Base-by-base conservation (phyloP, 2,329 filamentous ascomycete genomes). In the Chaetomium olivaceum region DNA sequence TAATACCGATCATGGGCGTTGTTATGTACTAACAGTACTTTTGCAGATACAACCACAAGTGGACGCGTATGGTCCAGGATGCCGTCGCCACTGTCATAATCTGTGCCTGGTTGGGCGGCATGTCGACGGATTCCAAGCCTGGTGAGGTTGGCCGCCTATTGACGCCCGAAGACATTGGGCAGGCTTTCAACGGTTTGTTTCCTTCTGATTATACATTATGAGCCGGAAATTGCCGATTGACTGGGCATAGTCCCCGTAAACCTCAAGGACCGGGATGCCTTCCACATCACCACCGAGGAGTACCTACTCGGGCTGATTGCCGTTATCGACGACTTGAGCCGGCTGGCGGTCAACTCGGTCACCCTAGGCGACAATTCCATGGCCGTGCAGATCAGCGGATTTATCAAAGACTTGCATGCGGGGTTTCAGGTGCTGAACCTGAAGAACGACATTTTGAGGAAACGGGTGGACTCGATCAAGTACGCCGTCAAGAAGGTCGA, bases 401-500 rank as follows among this genome's bases (percentile, higher is more conserved):
- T 98, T 76, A 89, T 97, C 81, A 97, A 97, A 81, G 93, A 98
- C 75, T 80, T 99, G 46, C 94, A 97, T 73, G 92, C 93, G 2
- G 95, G 94, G 19, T 99, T 99, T 80, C 95, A 98, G 84, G 87
- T 98, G 71, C 86, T 99, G 71, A 99, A 99, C 77, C 83, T 99
- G 72, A 98, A 98, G 84, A 99, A 99, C 74, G 95, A 99, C 77
- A 88, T 89, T 25, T 80, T 99, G 74, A 86, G 95, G 66, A 92
- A 93, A 80, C 86, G 92, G 68, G 92, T 92, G 63, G 95, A 99
- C 79, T 91, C 90, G 5, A 91, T 99, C 78, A 99, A 99, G 83
- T 99, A 99, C 76, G 90, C 91, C 73, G 92, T 99, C 74, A 99
- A 98, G 84, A 94, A 96, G 77, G 92, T 97, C 14, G 95, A 99